Evolutionary conservation across 495 filamentous ascomycete genomes (phyloP).

Genomic region (Diplogelasinospora grovesii): DNA sequence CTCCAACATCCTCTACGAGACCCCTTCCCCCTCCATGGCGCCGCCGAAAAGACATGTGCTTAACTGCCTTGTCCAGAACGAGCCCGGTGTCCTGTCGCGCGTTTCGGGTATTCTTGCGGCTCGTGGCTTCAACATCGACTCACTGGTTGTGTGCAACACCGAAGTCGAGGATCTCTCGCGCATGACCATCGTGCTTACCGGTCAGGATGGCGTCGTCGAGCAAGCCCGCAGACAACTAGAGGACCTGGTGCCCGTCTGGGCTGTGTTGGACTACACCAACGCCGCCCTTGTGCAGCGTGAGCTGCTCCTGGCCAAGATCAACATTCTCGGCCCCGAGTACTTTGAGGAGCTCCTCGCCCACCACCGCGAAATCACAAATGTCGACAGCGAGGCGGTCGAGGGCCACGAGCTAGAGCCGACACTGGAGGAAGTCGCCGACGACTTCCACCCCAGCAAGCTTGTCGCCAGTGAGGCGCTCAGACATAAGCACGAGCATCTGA

Average conservation of each 20-base stretch:
- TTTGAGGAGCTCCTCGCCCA: constrained; percentile 94
- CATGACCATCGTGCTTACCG: constrained; percentile 96
- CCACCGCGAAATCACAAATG: constrained; percentile 66
- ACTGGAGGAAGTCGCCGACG: constrained; percentile 39
- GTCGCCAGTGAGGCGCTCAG: constrained; percentile 79
- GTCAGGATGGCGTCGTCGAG: constrained; percentile 95
- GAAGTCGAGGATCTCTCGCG: constrained; percentile 96
- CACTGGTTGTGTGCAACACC: constrained; percentile 92
- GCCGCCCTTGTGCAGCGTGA: constrained; percentile 95
- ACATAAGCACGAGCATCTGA: constrained; percentile 95
- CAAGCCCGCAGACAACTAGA: constrained; percentile 93
- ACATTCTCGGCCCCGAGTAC: constrained; percentile 91
- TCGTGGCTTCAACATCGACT: constrained; percentile 98
- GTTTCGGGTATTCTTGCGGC: constrained; percentile 95
- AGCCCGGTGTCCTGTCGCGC: constrained; percentile 92
- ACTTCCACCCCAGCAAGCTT: constrained; percentile 84
- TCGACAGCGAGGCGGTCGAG: constrained; percentile 20
- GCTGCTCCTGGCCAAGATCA: constrained; percentile 91
- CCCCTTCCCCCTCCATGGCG: constrained; percentile 70
- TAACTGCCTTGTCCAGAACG: constrained; percentile 98
- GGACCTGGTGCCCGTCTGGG: constrained; percentile 96
- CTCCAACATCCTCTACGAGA: constrained; percentile 97
- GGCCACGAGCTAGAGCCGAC: constrained; percentile 28
- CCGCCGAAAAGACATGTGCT: constrained; percentile 91
- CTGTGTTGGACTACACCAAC: constrained; percentile 89